These are phyloP conservation scores for Glycyrrhiza uralensis DNA, from an alignment of 306 rosid species.

Conservation along the genomic window DNA sequence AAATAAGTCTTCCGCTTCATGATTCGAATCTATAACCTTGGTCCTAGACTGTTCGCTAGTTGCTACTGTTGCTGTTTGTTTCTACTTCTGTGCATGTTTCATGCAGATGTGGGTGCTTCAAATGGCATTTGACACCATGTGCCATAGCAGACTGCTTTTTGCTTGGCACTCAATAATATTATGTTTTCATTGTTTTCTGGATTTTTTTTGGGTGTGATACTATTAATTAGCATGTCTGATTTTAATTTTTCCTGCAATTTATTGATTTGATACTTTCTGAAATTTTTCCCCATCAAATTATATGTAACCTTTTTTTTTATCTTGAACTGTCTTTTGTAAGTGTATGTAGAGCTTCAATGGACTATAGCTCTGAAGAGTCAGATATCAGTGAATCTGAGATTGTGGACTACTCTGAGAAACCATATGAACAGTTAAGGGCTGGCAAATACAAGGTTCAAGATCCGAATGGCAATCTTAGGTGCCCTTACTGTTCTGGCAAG, in stretches of 20 bases:
- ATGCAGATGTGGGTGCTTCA: too few species aligned
- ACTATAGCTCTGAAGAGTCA: constrained; percentile 76
- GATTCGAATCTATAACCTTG: too few species aligned
- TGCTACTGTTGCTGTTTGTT: too few species aligned
- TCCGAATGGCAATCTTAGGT: constrained; percentile 65
- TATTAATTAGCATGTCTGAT: neutral
- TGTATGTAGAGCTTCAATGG: constrained; percentile 31
- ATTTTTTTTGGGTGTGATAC: neutral
- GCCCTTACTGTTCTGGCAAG: constrained; percentile 90
- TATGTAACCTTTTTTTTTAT: neutral
- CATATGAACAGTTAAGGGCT: constrained; percentile 54
- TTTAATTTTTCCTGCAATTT: neutral
- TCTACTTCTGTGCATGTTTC: too few species aligned
- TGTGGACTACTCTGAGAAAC: constrained; percentile 67
- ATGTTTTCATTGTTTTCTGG: neutral
- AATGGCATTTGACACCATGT: too few species aligned
- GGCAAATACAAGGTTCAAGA: constrained; percentile 62
- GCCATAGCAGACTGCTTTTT: neutral
- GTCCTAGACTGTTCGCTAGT: too few species aligned
- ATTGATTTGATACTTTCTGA: neutral
- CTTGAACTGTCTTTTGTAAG: constrained; percentile 18
- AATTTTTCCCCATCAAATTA: neutral
- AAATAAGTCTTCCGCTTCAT: too few species aligned
- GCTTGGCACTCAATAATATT: neutral
- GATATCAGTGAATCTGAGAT: constrained; percentile 94